Evolutionary conservation across 2,329 filamentous ascomycete species (phyloP).

Genomic region (Alternaria sp.): DNA sequence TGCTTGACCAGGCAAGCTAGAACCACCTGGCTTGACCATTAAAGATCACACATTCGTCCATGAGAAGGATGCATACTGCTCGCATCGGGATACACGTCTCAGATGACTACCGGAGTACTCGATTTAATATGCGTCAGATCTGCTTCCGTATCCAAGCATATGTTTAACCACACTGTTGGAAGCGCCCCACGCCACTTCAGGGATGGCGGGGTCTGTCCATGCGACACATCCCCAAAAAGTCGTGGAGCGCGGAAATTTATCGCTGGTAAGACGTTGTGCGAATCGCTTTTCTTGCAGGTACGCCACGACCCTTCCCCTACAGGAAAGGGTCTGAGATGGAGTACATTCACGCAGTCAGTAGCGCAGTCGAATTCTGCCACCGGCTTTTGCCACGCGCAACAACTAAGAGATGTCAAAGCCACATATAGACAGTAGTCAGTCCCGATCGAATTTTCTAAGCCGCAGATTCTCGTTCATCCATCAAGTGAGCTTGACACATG

Average conservation of each 20-base stretch:
- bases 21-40: not conserved
- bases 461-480: not conserved
- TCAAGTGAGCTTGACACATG: not conserved
- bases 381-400: constrained; percentile 1
- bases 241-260: constrained; percentile 18
- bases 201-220: constrained; percentile 19
- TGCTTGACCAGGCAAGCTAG: not conserved
- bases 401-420: not conserved
- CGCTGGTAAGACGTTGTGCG: constrained; percentile 27
- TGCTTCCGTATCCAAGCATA: constrained; percentile 22
- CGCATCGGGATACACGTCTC: constrained; percentile 16
- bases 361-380: not conserved
- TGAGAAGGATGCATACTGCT: not conserved
- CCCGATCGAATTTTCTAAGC: not conserved
- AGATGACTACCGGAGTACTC: constrained; percentile 19
- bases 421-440: not conserved
- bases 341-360: not conserved
- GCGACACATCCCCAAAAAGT: constrained; percentile 28
- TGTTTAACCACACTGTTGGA: constrained; percentile 22
- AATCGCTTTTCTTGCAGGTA: constrained; percentile 23
- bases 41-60: not conserved
- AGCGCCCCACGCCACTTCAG: constrained; percentile 17
- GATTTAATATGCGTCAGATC: constrained; percentile 19
- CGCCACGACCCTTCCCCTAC: constrained; percentile 3
- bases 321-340: not conserved